phyloP scores from a whole-genome alignment of 2,329 filamentous ascomycete species.

The Scytalidium lignicola region DNA sequence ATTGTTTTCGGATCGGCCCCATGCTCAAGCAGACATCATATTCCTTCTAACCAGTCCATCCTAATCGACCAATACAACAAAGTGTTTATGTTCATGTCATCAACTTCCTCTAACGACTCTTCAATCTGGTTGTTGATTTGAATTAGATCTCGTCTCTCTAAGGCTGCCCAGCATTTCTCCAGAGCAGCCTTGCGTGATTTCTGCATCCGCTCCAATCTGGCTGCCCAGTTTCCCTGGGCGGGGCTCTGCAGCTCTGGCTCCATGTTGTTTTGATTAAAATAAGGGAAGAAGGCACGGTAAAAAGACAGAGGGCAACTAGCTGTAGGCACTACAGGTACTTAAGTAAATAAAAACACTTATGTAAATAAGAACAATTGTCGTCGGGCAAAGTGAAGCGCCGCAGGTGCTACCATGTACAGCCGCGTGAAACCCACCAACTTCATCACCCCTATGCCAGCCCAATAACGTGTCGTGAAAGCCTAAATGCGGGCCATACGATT shows the following conservation, averaged over 20 bases:
- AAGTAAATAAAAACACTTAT: no score
- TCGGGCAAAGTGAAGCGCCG: no score
- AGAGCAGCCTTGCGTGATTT: not conserved
- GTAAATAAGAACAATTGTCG: no score
- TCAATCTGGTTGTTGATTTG: not conserved
- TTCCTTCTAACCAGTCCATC: not conserved
- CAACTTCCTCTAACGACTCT: not conserved
- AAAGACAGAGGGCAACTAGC: no score
- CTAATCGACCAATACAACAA: not conserved
- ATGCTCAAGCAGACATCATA: conserved; percentile 1
- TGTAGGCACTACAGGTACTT: no score
- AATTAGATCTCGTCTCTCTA: not conserved
- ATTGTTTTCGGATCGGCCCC: not conserved
- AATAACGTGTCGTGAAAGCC: no score
- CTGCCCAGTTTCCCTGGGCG: not conserved
- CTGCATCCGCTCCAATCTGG: not conserved
- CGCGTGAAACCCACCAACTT: no score
- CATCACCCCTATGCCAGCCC: no score
- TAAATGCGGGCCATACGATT: no score
- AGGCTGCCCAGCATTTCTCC: conserved; percentile 2
- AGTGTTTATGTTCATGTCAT: not conserved
- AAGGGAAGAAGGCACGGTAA: no score
- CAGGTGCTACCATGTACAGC: no score
- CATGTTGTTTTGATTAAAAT: not conserved
- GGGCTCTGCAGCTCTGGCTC: conserved; percentile 1